phyloP scores from a whole-genome alignment of 352 stramenopile species.

The Porosira glacialis region DNA sequence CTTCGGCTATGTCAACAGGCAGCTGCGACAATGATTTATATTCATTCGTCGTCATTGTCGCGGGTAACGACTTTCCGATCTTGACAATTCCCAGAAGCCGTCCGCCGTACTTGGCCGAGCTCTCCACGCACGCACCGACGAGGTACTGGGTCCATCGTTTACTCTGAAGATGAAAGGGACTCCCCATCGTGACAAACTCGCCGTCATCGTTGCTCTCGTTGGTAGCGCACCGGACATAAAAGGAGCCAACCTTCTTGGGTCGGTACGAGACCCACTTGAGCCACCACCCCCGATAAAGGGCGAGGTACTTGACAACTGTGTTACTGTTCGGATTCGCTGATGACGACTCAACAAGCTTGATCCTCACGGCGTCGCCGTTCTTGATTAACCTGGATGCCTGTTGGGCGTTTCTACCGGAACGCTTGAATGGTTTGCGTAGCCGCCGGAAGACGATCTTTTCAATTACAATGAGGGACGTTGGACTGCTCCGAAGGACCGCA shows the following conservation, averaged over 20 bases:
- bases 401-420: too few relatives aligned
- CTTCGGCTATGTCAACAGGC: too few relatives aligned
- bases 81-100: constrained; percentile 56
- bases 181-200: constrained; percentile 53
- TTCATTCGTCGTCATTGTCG: too few relatives aligned
- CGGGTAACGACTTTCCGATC: constrained; percentile 17
- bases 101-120: constrained; percentile 72
- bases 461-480: constrained; percentile 38
- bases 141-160: constrained; percentile 69
- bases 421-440: too few relatives aligned
- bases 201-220: constrained; percentile 42
- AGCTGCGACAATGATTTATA: too few relatives aligned
- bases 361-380: constrained; percentile 67
- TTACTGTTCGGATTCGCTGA: too few relatives aligned
- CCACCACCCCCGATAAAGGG: constrained; percentile 77
- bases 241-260: constrained; percentile 69
- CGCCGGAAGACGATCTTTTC: too few relatives aligned
- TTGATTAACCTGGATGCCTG: constrained; percentile 56
- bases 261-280: constrained; percentile 67
- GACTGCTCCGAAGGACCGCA: constrained; percentile 61
- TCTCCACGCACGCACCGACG: constrained; percentile 61
- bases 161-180: constrained; percentile 62
- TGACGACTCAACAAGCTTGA: constrained; percentile 57
- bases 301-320: constrained; percentile 60
- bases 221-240: constrained; percentile 70